Conservation (phyloP, 371 early-diverging fungal genomes). For the Mucor sp. region DNA sequence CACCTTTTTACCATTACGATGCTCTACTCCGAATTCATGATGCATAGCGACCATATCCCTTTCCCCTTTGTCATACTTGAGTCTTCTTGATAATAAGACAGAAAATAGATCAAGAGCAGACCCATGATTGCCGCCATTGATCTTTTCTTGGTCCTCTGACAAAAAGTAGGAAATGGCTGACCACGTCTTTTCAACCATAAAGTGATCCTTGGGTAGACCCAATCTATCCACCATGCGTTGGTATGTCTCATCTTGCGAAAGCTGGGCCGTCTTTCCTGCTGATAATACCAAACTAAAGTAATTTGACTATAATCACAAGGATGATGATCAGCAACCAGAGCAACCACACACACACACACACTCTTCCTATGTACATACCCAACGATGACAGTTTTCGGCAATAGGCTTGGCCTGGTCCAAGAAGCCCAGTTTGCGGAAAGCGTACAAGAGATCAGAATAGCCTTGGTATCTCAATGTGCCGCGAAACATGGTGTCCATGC, state of each 20-base stretch:
- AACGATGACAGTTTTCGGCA: constrained; percentile 31
- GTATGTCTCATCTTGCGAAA: constrained; percentile 24
- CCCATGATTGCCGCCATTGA: constrained; percentile 1
- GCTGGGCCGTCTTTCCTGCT: background rate
- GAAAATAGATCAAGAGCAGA: constrained; percentile 78
- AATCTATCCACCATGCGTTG: constrained; percentile 44
- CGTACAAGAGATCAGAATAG: constrained; percentile 64
- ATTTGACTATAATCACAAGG: constrained; percentile 15
- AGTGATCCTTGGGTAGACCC: constrained; percentile 44
- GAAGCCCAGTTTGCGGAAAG: constrained; percentile 63
- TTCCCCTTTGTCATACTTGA: constrained; percentile 75
- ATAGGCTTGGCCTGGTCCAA: constrained; percentile 37
- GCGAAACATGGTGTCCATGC: constrained; percentile 83
- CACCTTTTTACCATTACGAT: constrained; percentile 49
- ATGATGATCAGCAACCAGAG: background rate
- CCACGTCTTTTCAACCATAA: constrained; percentile 42
- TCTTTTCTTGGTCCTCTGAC: background rate
- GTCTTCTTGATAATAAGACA: constrained; percentile 63
- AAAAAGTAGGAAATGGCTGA: constrained; percentile 38
- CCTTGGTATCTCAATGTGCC: constrained; percentile 86
- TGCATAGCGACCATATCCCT: constrained; percentile 89
- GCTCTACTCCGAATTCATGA: constrained; percentile 80
- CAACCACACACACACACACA: no score
- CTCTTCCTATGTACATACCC: constrained; percentile 38
- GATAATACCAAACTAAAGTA: constrained; percentile 27